Conservation (phyloP, 2,329 filamentous ascomycete species). For the Monosporascus cannonballus region DNA sequence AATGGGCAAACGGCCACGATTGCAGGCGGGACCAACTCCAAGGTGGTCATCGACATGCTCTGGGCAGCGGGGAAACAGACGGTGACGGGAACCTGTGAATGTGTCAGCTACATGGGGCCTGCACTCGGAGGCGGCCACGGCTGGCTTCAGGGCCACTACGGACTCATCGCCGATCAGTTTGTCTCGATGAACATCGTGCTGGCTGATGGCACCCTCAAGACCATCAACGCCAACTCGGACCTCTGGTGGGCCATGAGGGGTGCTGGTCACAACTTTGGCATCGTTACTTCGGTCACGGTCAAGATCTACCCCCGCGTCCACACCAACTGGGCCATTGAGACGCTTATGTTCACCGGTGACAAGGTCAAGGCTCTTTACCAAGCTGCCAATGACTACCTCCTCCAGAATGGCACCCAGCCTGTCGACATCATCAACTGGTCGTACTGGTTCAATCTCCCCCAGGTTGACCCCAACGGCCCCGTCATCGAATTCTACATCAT, state of each 20-base stretch:
- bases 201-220: conserved; percentile 30
- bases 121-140: conserved; percentile 40
- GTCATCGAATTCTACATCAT: conserved; percentile 36
- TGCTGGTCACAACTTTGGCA: conserved; percentile 54
- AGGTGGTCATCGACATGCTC: conserved; percentile 39
- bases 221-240: conserved; percentile 23
- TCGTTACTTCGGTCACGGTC: conserved; percentile 41
- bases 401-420: conserved; percentile 33
- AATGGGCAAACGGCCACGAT: conserved; percentile 41
- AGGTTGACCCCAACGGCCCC: conserved; percentile 20
- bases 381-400: conserved; percentile 31
- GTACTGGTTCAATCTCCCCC: conserved; percentile 36
- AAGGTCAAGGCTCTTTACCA: neutral
- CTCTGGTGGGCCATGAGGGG: conserved; percentile 52
- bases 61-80: conserved; percentile 47
- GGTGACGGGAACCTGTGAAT: conserved; percentile 47
- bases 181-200: conserved; percentile 34
- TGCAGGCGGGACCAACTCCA: conserved; percentile 40
- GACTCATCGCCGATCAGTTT: conserved; percentile 36
- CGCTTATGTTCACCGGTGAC: conserved; percentile 32
- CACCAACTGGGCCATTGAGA: conserved; percentile 33
- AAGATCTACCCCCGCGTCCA: conserved; percentile 37
- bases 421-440: conserved; percentile 43
- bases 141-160: conserved; percentile 34
- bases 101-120: conserved; percentile 40